phyloP scores from a whole-genome alignment of 805 yeast genomes.

The Wickerhamiella slavikovae region DNA sequence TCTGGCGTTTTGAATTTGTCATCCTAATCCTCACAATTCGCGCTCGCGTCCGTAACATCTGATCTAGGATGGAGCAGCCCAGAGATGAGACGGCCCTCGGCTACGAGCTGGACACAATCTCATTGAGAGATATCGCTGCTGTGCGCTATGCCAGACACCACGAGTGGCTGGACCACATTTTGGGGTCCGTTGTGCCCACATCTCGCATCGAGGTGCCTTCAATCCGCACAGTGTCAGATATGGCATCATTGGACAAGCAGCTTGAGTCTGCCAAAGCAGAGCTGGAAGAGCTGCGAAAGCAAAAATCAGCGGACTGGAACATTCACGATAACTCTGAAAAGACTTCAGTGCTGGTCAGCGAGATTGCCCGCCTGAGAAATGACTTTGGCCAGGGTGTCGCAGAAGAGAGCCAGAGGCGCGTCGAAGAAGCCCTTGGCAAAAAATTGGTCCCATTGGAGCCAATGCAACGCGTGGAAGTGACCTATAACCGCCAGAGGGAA shows the following conservation, averaged over 20 bases:
- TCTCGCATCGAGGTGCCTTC: conserved; percentile 10
- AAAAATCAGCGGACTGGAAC: conserved; percentile 8
- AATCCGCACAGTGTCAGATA: conserved; percentile 3
- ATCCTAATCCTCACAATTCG: too few relatives aligned
- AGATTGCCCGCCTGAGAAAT: conserved; percentile 13
- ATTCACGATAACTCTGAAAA: conserved; percentile 7
- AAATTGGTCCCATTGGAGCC: conserved; percentile 5
- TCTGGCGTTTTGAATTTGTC: too few relatives aligned
- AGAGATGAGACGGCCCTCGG: conserved; percentile 15
- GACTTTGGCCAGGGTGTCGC: conserved; percentile 12
- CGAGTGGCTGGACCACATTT: conserved; percentile 24
- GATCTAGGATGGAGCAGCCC: neutral
- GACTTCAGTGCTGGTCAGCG: conserved; percentile 9
- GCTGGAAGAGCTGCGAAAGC: conserved; percentile 12
- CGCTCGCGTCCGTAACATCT: too few relatives aligned
- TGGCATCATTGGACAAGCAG: conserved; percentile 38
- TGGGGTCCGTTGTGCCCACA: conserved; percentile 19
- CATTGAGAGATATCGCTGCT: conserved; percentile 23
- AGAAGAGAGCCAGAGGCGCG: conserved; percentile 5
- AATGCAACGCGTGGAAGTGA: conserved; percentile 9
- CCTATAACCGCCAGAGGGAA: conserved; percentile 8
- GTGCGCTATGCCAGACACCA: conserved; percentile 23
- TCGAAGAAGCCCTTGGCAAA: conserved; percentile 8
- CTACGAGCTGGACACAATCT: conserved; percentile 22
- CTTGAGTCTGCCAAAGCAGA: conserved; percentile 10